Base-by-base conservation (phyloP, 305 asterid species). In the Fraxinus albicans region DNA sequence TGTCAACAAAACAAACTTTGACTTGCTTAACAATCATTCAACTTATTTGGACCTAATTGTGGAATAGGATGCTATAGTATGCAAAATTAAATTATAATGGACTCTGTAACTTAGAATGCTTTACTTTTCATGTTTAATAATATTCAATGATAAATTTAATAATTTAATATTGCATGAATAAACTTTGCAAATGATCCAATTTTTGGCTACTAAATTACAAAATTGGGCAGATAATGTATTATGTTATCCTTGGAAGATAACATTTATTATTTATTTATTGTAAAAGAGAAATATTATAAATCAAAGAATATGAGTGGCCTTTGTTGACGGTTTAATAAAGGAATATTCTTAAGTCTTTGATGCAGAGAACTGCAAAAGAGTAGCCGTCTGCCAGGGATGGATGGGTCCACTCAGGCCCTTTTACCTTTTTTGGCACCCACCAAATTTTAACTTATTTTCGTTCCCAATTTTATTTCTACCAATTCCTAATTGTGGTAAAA, bases 321-420 rank as follows among this genome's bases (percentile, higher is more conserved):
- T 69, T 10, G 74, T 69, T 69, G n/a, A 75, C 76, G 84, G 84
- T 67, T 82, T 55, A 70, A 40, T 19, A 73, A 72, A 77, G 79
- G 88, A 80, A 83, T 80, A 83, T 83, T 80, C 83, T 3, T 17
- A 9, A 29, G 81, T 17, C 55, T 60, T 84, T 80, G 55, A 67
- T 13, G 19, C 21, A n/a, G 63, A 15, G 8, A 23, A 17, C 36
- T 67, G 76, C 34, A 42, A 47, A 65, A 47, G 84, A 40, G 77
- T 73, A 38, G 83, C 84, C 79, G 76, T 58, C 76, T 58, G 79
- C 78, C 76, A 19, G 70, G 75, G 12, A 6, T 53, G 78, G 27
- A 25, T 25, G 74, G 50, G 34, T 31, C 27, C 27, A 25, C 27
- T 25, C 27, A 25, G 27, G 27, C 67, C 31, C 13, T 1, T 3